Evolutionary conservation across 192 early-diverging fungal species (phyloP).

Genomic region (Diversispora eburnea): DNA sequence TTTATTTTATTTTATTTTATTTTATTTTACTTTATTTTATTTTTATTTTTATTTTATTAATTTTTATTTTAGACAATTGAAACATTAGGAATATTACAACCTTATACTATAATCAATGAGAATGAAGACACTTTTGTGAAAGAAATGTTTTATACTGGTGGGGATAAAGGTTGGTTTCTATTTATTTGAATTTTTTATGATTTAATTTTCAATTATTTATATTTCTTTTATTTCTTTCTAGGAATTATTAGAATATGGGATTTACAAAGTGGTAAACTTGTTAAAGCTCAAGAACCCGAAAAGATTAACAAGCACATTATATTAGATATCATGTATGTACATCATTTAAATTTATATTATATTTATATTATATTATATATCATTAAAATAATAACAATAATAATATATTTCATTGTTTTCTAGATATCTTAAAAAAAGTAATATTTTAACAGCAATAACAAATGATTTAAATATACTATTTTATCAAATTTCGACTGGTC

Average conservation of each 20-base stretch:
- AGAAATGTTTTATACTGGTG: constrained; percentile 78
- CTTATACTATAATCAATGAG: constrained; percentile 34
- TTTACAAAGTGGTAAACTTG: constrained; percentile 62
- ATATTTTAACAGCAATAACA: constrained; percentile 70
- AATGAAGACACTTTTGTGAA: constrained; percentile 34
- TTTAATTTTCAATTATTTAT: neutral
- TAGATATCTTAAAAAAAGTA: constrained; percentile 21
- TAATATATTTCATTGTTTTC: neutral
- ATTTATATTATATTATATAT: neutral
- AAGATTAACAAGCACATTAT: constrained; percentile 76
- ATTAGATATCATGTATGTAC: constrained; percentile 62
- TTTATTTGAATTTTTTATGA: constrained; percentile 1
- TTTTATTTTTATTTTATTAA: too few species aligned
- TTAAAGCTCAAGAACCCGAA: constrained; percentile 66
- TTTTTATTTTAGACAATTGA: constrained; percentile 59
- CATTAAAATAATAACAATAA: neutral
- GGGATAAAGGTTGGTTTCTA: constrained; percentile 64
- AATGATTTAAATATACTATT: constrained; percentile 91
- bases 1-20: neutral
- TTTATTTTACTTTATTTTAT: neutral
- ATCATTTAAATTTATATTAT: constrained; percentile 15
- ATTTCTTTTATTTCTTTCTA: constrained; percentile 2
- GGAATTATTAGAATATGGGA: constrained; percentile 85
- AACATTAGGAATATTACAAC: constrained; percentile 70
- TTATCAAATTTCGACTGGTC: constrained; percentile 51